A percentile compares a stretch with the other conserved stretches of the same genome.
These are phyloP conservation scores for Anisodus tanguticus DNA, from an alignment of 257 asterid genomes.

Conservation along the genomic window DNA sequence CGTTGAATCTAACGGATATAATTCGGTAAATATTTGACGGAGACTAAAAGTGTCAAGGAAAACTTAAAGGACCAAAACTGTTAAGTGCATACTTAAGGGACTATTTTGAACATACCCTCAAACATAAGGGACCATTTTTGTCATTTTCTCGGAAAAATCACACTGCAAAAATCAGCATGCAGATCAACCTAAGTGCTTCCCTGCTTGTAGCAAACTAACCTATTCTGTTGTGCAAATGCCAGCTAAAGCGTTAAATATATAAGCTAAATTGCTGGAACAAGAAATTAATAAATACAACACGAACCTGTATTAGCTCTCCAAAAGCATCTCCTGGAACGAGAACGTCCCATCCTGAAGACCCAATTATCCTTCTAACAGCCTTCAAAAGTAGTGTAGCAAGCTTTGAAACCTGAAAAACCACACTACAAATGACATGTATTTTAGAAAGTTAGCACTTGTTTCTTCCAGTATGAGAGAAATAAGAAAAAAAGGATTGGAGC, in stretches of 20 bases:
- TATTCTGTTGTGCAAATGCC: background rate
- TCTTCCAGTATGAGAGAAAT: background rate
- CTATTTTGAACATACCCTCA: no score
- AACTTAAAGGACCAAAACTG: no score
- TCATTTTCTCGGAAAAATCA: background rate
- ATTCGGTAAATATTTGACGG: no score
- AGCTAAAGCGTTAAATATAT: background rate
- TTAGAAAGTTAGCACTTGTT: constrained; percentile 33
- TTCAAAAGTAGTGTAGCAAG: constrained; percentile 82
- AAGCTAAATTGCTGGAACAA: background rate
- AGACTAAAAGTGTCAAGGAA: no score
- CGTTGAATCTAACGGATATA: no score
- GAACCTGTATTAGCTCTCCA: constrained; percentile 84
- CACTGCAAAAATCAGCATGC: background rate
- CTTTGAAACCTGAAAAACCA: constrained; percentile 96
- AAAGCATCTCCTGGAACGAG: constrained; percentile 89
- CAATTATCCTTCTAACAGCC: constrained; percentile 71
- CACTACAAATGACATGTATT: constrained; percentile 53
- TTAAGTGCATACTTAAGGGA: no score
- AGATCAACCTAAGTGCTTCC: background rate
- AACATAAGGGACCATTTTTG: no score
- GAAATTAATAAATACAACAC: constrained; percentile 15
- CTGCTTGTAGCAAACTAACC: background rate
- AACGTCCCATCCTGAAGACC: constrained; percentile 94
- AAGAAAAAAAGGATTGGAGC: background rate